Percentiles rank a stretch among this genome's conserved stretches.
These are phyloP conservation scores for Yamadazyma philogaea DNA, from an alignment of 805 yeast genomes.

Conservation along the genomic window DNA sequence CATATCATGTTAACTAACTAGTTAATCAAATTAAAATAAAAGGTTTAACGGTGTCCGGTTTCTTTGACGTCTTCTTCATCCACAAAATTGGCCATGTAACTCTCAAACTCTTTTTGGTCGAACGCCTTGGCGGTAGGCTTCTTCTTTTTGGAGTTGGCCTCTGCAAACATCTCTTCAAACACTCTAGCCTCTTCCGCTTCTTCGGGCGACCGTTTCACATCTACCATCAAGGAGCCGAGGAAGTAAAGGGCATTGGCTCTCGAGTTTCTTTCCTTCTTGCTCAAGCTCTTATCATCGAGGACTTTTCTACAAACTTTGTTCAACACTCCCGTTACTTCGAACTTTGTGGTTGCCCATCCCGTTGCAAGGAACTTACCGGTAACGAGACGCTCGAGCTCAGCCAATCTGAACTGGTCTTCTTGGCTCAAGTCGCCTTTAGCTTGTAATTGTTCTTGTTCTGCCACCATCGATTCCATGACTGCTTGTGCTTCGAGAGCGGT, in stretches of 20 bases:
- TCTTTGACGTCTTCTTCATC: constrained; percentile 2
- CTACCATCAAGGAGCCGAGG: constrained; percentile 67
- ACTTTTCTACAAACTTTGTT: constrained; percentile 59
- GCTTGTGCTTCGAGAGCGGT: constrained; percentile 87
- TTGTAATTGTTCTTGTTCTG: constrained; percentile 55
- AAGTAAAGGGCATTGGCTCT: constrained; percentile 78
- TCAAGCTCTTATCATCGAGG: constrained; percentile 56
- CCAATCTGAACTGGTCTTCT: constrained; percentile 40
- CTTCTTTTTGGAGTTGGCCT: constrained; percentile 60
- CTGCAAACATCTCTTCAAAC: constrained; percentile 90
- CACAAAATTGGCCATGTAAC: constrained; percentile 19
- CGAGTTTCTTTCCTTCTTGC: constrained; percentile 56
- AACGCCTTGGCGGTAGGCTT: constrained; percentile 18
- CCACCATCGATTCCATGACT: constrained; percentile 63
- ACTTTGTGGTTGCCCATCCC: constrained; percentile 91
- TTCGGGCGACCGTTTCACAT: constrained; percentile 70
- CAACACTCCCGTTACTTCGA: constrained; percentile 84
- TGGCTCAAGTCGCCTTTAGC: constrained; percentile 26
- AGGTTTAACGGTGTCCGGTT: no score
- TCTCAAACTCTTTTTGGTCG: constrained; percentile 21
- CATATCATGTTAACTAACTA: no score
- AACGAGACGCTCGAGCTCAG: constrained; percentile 75
- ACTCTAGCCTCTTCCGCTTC: constrained; percentile 91
- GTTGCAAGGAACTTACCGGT: constrained; percentile 90
- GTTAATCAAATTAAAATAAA: no score